These are phyloP conservation scores for Saturnispora serradocipensis DNA, from an alignment of 805 yeast genomes.

Conservation along the genomic window DNA sequence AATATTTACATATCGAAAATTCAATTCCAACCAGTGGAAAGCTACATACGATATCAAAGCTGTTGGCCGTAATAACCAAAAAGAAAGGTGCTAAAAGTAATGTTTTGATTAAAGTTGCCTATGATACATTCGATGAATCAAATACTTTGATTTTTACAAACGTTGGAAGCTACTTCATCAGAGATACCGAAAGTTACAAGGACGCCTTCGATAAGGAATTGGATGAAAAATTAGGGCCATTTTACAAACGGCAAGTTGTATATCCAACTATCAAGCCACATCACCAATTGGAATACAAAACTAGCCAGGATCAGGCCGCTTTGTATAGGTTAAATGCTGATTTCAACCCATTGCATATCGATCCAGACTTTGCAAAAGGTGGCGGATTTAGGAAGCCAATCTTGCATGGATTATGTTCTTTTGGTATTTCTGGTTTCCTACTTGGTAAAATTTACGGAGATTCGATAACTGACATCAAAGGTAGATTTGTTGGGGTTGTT, in stretches of 20 bases:
- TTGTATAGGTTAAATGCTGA: conserved; percentile 89
- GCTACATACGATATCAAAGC: conserved; percentile 51
- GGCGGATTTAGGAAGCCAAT: conserved; percentile 84
- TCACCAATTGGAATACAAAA: conserved; percentile 47
- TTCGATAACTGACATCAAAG: conserved; percentile 73
- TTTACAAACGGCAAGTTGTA: conserved; percentile 53
- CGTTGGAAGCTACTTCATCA: conserved; percentile 76
- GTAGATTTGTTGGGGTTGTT: conserved; percentile 82
- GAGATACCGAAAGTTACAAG: conserved; percentile 57
- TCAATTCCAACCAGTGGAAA: conserved; percentile 70
- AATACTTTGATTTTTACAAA: conserved; percentile 68
- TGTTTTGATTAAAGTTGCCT: conserved; percentile 67
- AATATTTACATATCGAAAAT: conserved; percentile 66
- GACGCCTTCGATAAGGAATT: conserved; percentile 37
- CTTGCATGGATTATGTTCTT: conserved; percentile 83
- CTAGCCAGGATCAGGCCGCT: conserved; percentile 72
- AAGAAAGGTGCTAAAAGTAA: conserved; percentile 46
- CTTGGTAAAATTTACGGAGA: conserved; percentile 70
- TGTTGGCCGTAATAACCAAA: conserved; percentile 74
- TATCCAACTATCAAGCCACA: conserved; percentile 54
- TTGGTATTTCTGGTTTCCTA: conserved; percentile 74
- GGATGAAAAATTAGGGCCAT: conserved; percentile 28
- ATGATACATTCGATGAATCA: conserved; percentile 54
- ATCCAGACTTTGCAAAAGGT: conserved; percentile 80
- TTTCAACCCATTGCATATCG: conserved; percentile 91